Evolutionary conservation across 257 asterid genomes (phyloP).

Genomic region (Solanum acaule): DNA sequence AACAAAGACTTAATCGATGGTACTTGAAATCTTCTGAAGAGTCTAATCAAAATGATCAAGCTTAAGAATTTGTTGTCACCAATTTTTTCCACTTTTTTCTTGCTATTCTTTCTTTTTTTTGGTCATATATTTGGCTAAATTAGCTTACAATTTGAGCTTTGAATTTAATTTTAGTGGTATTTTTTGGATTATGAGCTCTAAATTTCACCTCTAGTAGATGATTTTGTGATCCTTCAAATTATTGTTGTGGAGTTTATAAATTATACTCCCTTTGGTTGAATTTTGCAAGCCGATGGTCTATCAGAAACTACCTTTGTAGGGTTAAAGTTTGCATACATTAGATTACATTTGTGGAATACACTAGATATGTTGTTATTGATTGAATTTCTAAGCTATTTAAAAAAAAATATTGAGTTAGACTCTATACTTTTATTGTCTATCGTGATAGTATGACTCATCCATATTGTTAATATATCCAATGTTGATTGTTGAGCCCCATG

Average conservation of each 20-base stretch:
- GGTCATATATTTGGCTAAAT: neutral
- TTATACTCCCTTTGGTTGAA: neutral
- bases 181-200: neutral
- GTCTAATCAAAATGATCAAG: constrained; percentile 14
- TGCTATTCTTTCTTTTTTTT: neutral
- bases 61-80: constrained; percentile 10
- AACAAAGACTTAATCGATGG: constrained; percentile 16
- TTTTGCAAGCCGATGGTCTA: fast-evolving
- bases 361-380: neutral
- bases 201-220: neutral
- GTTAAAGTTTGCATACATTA: neutral
- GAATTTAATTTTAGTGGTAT: neutral
- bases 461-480: neutral
- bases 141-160: neutral
- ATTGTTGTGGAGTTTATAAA: neutral
- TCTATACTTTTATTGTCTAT: neutral
- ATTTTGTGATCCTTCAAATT: neutral
- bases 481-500: neutral
- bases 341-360: neutral
- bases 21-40: constrained; percentile 49
- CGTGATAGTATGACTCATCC: neutral
- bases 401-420: neutral
- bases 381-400: neutral
- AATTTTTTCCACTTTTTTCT: neutral
- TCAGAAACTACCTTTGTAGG: neutral